phyloP scores from a whole-genome alignment of 345 rosid genomes.

The Lepidium africanum region DNA sequence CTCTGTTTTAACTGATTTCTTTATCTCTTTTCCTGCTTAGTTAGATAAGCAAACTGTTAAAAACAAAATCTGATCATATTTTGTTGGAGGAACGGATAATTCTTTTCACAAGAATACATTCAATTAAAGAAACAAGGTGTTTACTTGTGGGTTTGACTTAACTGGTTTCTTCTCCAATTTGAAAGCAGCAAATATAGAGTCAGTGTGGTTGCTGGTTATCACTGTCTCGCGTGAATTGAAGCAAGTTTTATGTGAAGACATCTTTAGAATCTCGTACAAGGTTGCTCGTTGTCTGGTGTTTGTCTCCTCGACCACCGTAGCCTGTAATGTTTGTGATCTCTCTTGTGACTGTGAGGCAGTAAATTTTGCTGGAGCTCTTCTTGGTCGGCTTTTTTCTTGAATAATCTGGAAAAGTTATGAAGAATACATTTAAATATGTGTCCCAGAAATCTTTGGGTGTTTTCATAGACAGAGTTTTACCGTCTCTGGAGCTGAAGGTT shows the following conservation, averaged over 20 bases:
- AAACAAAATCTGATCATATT: neutral
- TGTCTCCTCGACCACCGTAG: constrained; percentile 20
- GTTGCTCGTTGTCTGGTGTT: constrained; percentile 39
- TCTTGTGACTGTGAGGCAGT: constrained; percentile 45
- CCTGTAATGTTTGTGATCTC: constrained; percentile 27
- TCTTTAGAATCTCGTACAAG: constrained; percentile 56
- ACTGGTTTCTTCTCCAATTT: constrained; percentile 48
- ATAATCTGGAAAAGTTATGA: constrained; percentile 32
- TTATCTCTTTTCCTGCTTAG: constrained; percentile 8
- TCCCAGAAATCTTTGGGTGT: neutral
- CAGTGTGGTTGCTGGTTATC: constrained; percentile 41
- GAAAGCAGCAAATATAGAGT: constrained; percentile 75
- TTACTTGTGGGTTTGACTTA: constrained; percentile 19
- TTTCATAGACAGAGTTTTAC: constrained; percentile 33
- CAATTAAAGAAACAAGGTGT: neutral
- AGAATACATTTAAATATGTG: neutral
- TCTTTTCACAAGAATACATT: neutral
- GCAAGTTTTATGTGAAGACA: constrained; percentile 43
- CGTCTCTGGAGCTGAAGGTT: constrained; percentile 41
- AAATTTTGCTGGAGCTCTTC: constrained; percentile 52
- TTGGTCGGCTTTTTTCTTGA: constrained; percentile 39
- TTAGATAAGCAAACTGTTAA: neutral
- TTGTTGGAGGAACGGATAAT: neutral
- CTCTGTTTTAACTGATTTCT: neutral
- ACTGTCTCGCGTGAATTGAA: constrained; percentile 24